Evolutionary conservation across 2,329 filamentous ascomycete species (phyloP).

Genomic region (Aulographum hederae): DNA sequence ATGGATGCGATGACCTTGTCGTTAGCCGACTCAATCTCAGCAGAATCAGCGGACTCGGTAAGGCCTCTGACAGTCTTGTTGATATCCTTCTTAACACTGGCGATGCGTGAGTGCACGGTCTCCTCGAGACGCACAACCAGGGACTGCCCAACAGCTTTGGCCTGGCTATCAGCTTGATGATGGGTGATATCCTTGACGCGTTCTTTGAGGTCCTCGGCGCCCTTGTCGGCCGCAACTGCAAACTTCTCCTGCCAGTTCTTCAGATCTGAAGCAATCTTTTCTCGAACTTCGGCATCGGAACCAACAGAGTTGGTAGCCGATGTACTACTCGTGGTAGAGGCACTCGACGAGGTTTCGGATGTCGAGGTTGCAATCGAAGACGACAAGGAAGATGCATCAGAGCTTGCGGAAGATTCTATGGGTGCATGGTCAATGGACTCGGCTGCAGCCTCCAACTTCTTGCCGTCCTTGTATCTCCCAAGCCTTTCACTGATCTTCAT

Average conservation of each 20-base stretch:
- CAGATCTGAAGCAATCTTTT: constrained; percentile 58
- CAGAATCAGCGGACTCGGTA: constrained; percentile 36
- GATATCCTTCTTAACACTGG: constrained; percentile 48
- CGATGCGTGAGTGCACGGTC: constrained; percentile 44
- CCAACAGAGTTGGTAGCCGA: constrained; percentile 26
- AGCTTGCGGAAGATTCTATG: background rate
- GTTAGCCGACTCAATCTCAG: constrained; percentile 28
- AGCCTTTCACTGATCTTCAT: constrained; percentile 81
- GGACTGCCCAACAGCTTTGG: constrained; percentile 44
- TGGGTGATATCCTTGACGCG: constrained; percentile 54
- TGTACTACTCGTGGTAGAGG: constrained; percentile 7
- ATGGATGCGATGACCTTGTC: constrained; percentile 37
- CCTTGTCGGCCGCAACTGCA: constrained; percentile 67
- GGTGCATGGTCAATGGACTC: constrained; percentile 15
- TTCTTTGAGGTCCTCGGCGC: constrained; percentile 46
- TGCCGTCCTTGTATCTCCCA: constrained; percentile 52
- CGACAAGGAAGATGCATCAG: background rate
- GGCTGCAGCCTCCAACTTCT: constrained; percentile 40
- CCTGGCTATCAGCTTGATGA: constrained; percentile 47
- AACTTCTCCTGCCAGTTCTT: constrained; percentile 80
- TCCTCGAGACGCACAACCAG: constrained; percentile 52
- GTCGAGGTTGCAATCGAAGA: constrained; percentile 6
- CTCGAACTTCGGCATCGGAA: constrained; percentile 31
- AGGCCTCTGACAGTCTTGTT: constrained; percentile 34
- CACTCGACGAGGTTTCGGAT: constrained; percentile 10